These are phyloP conservation scores for Pichia eremophila DNA, from an alignment of 805 yeast genomes.

Conservation along the genomic window DNA sequence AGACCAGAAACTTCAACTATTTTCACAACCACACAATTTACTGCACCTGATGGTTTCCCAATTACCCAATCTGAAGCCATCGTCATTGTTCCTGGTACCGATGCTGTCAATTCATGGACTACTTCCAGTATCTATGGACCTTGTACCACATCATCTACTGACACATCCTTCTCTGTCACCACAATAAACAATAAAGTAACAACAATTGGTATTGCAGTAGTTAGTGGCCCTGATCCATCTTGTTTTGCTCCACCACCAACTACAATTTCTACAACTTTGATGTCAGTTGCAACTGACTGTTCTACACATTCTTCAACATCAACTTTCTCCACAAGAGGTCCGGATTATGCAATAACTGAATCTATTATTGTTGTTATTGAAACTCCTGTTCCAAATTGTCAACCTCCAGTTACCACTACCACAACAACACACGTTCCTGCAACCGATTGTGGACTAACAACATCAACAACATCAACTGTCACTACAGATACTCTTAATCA, in stretches of 20 bases:
- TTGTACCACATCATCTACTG: neutral
- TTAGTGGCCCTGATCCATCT: constrained; percentile 1
- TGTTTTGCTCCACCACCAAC: constrained; percentile 3
- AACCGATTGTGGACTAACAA: neutral
- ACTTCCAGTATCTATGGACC: neutral
- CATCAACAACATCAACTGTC: neutral
- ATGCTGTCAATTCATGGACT: constrained; percentile 1
- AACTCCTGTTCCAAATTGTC: neutral
- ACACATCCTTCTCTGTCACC: neutral
- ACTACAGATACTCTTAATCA: neutral
- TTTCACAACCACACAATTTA: neutral
- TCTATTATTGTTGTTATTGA: neutral
- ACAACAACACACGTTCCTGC: neutral
- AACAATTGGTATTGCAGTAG: neutral
- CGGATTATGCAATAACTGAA: neutral
- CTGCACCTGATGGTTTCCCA: constrained; percentile 1
- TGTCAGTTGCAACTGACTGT: neutral
- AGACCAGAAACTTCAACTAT: neutral
- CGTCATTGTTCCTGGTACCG: constrained; percentile 1
- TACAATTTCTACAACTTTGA: neutral
- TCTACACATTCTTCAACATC: neutral
- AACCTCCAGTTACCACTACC: neutral
- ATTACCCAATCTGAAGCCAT: constrained; percentile 1
- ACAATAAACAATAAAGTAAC: neutral
- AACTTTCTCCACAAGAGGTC: neutral